Base-by-base conservation (phyloP, 2,329 filamentous ascomycete genomes). In the Nothophoma quercina region DNA sequence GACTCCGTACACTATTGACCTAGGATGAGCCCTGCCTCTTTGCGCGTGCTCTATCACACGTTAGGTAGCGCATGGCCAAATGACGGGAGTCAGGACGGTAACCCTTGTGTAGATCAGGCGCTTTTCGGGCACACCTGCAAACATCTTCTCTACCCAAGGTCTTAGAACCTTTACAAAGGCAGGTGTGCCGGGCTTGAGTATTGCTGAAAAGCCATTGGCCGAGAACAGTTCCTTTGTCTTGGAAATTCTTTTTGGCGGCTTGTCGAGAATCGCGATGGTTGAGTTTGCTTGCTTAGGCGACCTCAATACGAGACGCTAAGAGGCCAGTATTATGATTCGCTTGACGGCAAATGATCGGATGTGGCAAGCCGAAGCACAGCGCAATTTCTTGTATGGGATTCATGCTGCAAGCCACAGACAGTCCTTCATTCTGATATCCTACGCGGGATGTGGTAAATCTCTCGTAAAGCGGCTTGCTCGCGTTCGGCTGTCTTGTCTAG, bases 281-380 rank as follows among this genome's bases (percentile, higher is more conserved):
- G 34, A 45, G 45, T 41, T 40, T 49, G 33, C 29, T 43, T 42
- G 51, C 34, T 49, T 40, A 55, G 40, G 44, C 45, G 51, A 40
- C 40, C 51, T 6, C 13, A 45, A 54, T 49, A 54, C 51, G 51
- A 49, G 51, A 32, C 51, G 40, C 51, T 54, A 49, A 45, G 43
- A 29, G 32, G 25, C 29, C 34, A 45, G 51, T 34, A 55, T 49
- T 36, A 12, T 50, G 29, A 55, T 41, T 55, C 51, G 51, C 45
- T 10, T 21, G 33, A 39, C 18, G 16, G 22, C 23, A 45, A 39
- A 39, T 36, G 8, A 34, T 53, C 43, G 43, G 33, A 43, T 44
- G 33, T 21, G 38, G 43, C 29, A 53, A 26, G 38, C 43, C 43
- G 32, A 34, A 43, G 28, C 29, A 26, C 26, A 40, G 43, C 43